These are phyloP conservation scores for Pharnaceum exiguum DNA, from an alignment of 148 eudicot species.

Conservation along the genomic window DNA sequence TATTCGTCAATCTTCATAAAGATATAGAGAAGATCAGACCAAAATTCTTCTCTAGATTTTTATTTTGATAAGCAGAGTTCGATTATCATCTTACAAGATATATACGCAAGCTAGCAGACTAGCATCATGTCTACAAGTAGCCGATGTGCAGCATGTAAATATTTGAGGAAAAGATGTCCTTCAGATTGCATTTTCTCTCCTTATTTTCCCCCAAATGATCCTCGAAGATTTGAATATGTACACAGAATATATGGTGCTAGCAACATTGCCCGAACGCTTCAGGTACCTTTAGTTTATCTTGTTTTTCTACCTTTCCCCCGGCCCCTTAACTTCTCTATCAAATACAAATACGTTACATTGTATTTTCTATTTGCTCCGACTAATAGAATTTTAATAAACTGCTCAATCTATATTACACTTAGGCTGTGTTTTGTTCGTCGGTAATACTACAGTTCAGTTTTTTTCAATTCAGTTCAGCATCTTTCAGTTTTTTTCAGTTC, in stretches of 20 bases:
- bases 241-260: slow-evolving; percentile 58
- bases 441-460: too few species aligned
- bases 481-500: too few species aligned
- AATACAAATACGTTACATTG: too few species aligned
- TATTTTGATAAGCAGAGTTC: too few species aligned
- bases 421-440: too few species aligned
- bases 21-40: neutral
- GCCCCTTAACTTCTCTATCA: neutral
- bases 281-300: slow-evolving; percentile 21
- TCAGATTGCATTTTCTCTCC: slow-evolving; percentile 50
- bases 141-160: slow-evolving; percentile 59
- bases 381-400: too few species aligned
- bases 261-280: slow-evolving; percentile 44
- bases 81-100: too few species aligned
- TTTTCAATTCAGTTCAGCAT: too few species aligned
- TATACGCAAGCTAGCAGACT: too few species aligned
- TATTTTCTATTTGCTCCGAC: too few species aligned
- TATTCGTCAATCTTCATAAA: neutral
- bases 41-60: neutral
- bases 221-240: slow-evolving; percentile 36
- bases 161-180: slow-evolving; percentile 48
- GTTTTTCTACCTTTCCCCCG: too few species aligned
- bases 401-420: too few species aligned
- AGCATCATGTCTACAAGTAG: slow-evolving; percentile 2
- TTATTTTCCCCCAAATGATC: slow-evolving; percentile 45